Evolutionary conservation across 2,329 filamentous ascomycete genomes (phyloP).

Genomic region (Pseudogymnoascus sp.): DNA sequence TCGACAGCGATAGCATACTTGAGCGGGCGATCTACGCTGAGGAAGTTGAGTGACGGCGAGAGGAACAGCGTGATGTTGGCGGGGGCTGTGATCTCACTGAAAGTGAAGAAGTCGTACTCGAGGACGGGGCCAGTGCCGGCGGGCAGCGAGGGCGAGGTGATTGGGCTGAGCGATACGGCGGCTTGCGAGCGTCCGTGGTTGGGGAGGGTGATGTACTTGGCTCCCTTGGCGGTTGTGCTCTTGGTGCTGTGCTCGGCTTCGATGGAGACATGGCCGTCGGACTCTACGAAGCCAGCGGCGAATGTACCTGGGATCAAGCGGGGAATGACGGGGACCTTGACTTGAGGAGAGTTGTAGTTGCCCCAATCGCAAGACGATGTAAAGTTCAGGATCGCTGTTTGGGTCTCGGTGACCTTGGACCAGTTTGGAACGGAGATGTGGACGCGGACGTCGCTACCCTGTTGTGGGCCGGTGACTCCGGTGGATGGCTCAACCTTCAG

Average conservation of each 20-base stretch:
- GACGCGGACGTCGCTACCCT: constrained; percentile 44
- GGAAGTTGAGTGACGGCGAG: constrained; percentile 46
- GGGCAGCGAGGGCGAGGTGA: constrained; percentile 42
- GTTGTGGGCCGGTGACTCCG: constrained; percentile 42
- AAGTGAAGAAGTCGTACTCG: constrained; percentile 54
- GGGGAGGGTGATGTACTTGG: constrained; percentile 43
- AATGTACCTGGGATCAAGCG: constrained; percentile 44
- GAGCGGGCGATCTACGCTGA: constrained; percentile 41
- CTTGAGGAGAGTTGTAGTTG: constrained; percentile 37
- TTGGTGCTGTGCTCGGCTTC: constrained; percentile 43
- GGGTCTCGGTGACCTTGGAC: constrained; percentile 33
- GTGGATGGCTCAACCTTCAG: constrained; percentile 42
- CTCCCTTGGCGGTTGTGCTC: constrained; percentile 33
- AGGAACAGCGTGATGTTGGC: constrained; percentile 43
- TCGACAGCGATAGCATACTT: constrained; percentile 45
- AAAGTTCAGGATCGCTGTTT: constrained; percentile 45
- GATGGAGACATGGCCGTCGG: constrained; percentile 49
- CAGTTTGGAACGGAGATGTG: constrained; percentile 46
- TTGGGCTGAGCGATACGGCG: constrained; percentile 50
- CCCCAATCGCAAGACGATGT: constrained; percentile 41
- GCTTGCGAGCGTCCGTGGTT: constrained; percentile 51
- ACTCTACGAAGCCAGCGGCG: constrained; percentile 53
- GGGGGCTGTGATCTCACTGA: constrained; percentile 31
- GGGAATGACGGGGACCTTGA: constrained; percentile 49
- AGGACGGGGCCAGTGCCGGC: constrained; percentile 45